phyloP scores from a whole-genome alignment of 169 alveolate genomes.

The Miamiensis avidus region DNA sequence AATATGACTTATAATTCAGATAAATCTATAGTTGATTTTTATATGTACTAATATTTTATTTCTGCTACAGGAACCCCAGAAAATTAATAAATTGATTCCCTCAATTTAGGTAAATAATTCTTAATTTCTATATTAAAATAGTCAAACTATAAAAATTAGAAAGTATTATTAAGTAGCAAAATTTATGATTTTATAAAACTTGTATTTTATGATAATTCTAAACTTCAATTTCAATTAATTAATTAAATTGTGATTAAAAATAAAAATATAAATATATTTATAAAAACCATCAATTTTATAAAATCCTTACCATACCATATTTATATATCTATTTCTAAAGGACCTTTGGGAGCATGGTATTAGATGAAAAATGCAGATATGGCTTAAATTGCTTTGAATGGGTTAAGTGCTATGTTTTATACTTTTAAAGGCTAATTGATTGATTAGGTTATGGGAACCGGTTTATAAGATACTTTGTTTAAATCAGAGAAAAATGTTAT shows the following conservation, averaged over 20 bases:
- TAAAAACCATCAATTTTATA: no score
- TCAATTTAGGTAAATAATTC: no score
- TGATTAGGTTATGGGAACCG: not conserved
- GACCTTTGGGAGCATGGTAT: not conserved
- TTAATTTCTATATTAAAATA: no score
- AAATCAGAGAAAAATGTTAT: not conserved
- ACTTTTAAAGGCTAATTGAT: not conserved
- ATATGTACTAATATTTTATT: no score
- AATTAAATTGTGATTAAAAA: not conserved
- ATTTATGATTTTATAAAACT: no score
- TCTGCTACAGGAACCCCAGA: no score
- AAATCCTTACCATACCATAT: no score
- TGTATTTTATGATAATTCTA: no score
- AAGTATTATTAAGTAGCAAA: not conserved
- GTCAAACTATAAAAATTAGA: not conserved
- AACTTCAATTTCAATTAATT: not conserved
- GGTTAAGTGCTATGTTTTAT: not conserved
- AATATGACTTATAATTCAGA: not conserved
- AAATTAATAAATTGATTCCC: no score
- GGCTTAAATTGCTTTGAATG: not conserved
- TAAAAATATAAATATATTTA: no score
- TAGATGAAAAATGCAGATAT: not conserved
- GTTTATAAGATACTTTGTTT: not conserved
- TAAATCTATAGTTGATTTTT: not conserved
- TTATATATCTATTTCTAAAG: no score